phyloP scores from a whole-genome alignment of 2,329 filamentous ascomycete genomes.

The Cryphonectria parasitica region DNA sequence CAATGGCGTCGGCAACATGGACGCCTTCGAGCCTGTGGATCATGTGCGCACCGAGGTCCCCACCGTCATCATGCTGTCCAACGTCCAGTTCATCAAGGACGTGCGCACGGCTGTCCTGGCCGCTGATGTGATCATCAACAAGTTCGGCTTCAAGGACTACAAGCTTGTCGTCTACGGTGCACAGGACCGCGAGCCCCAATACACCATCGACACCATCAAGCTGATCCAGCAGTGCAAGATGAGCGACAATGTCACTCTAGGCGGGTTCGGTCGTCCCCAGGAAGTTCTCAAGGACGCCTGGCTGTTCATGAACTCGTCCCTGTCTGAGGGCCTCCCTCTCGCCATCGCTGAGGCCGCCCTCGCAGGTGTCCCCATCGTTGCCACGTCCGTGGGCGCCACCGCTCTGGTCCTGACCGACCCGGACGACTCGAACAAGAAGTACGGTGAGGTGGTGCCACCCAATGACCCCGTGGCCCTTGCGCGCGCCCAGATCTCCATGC shows the following conservation, averaged over 20 bases:
- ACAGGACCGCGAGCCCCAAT: constrained; percentile 64
- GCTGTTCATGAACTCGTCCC: constrained; percentile 62
- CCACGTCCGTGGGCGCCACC: constrained; percentile 60
- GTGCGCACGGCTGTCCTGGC: constrained; percentile 67
- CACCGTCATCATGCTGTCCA: constrained; percentile 68
- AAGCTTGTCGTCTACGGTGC: constrained; percentile 66
- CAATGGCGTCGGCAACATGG: constrained; percentile 68
- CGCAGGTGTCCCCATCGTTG: constrained; percentile 59
- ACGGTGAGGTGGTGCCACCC: constrained; percentile 66
- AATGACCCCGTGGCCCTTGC: constrained; percentile 65
- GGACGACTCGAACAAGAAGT: constrained; percentile 51
- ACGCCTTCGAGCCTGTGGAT: constrained; percentile 62
- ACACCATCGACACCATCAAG: constrained; percentile 62
- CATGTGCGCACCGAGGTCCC: constrained; percentile 61
- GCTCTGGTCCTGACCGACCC: constrained; percentile 60
- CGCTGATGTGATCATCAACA: constrained; percentile 67
- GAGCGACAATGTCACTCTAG: constrained; percentile 53
- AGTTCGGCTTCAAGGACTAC: constrained; percentile 69
- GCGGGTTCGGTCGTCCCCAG: constrained; percentile 60
- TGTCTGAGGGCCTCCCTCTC: constrained; percentile 59
- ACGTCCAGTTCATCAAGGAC: constrained; percentile 63
- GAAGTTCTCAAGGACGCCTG: constrained; percentile 59
- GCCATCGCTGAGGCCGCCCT: constrained; percentile 62
- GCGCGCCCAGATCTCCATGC: constrained; percentile 63
- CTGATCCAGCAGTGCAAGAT: constrained; percentile 61